A percentile compares a stretch with the other conserved stretches of the same genome.
Conservation (phyloP, 495 filamentous ascomycete genomes). For the Neurospora sp. region DNA sequence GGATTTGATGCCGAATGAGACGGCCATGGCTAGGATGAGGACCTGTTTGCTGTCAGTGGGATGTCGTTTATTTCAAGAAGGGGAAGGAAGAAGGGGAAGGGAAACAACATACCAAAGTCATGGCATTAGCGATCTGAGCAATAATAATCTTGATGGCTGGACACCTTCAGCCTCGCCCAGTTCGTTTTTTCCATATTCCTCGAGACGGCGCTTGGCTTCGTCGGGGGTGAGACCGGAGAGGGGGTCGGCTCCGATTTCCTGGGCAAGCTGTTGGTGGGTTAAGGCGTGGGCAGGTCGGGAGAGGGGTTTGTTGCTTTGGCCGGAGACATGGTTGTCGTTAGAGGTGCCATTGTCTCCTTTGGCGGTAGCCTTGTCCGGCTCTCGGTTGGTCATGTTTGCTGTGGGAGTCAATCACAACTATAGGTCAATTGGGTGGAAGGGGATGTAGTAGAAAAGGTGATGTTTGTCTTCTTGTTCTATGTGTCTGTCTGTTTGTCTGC, state of each 20-base stretch:
- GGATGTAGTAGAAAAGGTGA: background rate
- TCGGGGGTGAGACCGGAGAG: slow-evolving; percentile 33
- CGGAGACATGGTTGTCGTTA: slow-evolving; percentile 32
- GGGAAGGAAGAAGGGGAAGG: background rate
- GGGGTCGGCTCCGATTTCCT: slow-evolving; percentile 48
- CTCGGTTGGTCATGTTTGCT: background rate
- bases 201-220: slow-evolving; percentile 33
- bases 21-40: slow-evolving; percentile 71
- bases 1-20: slow-evolving; percentile 70
- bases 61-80: background rate
- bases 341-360: background rate
- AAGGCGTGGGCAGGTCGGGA: slow-evolving; percentile 58
- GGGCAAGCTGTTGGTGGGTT: slow-evolving; percentile 39
- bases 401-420: background rate
- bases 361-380: background rate
- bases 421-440: background rate
- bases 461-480: background rate
- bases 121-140: slow-evolving; percentile 46
- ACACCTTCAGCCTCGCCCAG: slow-evolving; percentile 41
- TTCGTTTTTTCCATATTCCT: slow-evolving; percentile 37
- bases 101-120: slow-evolving; percentile 32
- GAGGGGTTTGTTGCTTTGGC: slow-evolving; percentile 44
- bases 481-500: background rate
- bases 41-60: slow-evolving; percentile 27
- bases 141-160: slow-evolving; percentile 42